Evolutionary conservation across 2,329 filamentous ascomycete species (phyloP), one percentile per base, ranked within the genome.

Genomic region (Fusarium graminum): DNA sequence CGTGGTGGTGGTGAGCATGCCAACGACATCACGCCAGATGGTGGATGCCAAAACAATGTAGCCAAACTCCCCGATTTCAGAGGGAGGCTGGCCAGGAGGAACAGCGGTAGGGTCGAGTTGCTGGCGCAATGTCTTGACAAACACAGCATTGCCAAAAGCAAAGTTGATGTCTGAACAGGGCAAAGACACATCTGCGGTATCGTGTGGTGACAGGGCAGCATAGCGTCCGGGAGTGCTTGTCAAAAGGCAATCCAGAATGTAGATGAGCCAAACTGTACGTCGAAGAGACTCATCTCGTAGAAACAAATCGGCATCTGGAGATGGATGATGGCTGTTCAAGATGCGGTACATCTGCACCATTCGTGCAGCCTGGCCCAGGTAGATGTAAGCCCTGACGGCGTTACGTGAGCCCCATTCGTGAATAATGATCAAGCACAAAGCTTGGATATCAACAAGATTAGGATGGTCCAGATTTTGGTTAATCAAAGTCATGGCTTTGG

Each of bases 321-420:
- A 79, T 40, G 79, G 76, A 66, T 85, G 82, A 67, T 86, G 85
- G 39, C 80, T 81, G 68, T 86, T 84, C 43, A 88, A 81, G 55
- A 88, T 84, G 64, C 85, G 82, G 69, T 85, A 87, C 86, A 88
- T 88, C 77, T 88, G 86, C 30, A 86, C 81, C 85, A 88, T 88
- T 59, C 86, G 84, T n/a, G 85, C 83, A 30, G 86, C 86, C 72
- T 88, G 86, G 65, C 86, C 86, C 25, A 88, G 80, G 72, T 88
- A 88, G 74, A 87, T 84, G 79, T 88, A 88, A 63, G 86, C 86
- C 17, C 86, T 85, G 29, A 88, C 85, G 36, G 86, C 86, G 74
- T 87, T 88, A 40, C 86, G 78, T 57, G 83, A 84, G 45, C 86
- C 86, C 86, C 86, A 88, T 76, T 88, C 86, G 68, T 88, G 86